Percentiles rank a stretch among this genome's conserved stretches.
These are phyloP conservation scores for Elsinoe fawcettii DNA, from an alignment of 2,329 filamentous ascomycete genomes.

Conservation along the genomic window DNA sequence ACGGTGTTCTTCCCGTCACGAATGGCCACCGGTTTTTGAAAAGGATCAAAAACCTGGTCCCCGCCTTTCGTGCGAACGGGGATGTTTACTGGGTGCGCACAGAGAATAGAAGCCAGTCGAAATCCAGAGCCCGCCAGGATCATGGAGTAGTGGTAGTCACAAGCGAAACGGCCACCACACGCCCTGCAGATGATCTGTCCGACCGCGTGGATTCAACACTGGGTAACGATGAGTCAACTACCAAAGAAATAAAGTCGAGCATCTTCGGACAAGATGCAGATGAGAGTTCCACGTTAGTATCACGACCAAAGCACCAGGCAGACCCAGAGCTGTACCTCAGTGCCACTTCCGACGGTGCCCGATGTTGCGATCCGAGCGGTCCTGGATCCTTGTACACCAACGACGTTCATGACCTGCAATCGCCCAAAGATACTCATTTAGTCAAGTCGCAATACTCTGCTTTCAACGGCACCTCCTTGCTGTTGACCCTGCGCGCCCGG, in stretches of 20 bases:
- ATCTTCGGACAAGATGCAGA: neutral
- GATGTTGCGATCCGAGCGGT: slow-evolving; percentile 37
- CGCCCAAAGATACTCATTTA: slow-evolving; percentile 45
- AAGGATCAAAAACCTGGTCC: slow-evolving; percentile 57
- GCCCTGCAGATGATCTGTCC: slow-evolving; percentile 11
- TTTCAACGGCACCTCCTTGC: slow-evolving; percentile 64
- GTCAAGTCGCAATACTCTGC: slow-evolving; percentile 82
- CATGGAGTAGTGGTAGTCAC: slow-evolving; percentile 4
- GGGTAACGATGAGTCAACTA: slow-evolving; percentile 1
- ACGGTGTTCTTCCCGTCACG: slow-evolving; percentile 59
- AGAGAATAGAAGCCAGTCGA: slow-evolving; percentile 45
- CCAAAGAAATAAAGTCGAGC: neutral
- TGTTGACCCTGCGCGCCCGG: slow-evolving; percentile 71
- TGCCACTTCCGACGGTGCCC: slow-evolving; percentile 30
- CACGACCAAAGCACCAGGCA: neutral
- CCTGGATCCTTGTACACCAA: slow-evolving; percentile 41
- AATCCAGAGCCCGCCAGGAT: slow-evolving; percentile 45
- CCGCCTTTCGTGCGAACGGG: slow-evolving; percentile 63
- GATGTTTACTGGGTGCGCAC: slow-evolving; percentile 81
- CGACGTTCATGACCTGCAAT: slow-evolving; percentile 43
- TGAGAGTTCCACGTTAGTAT: neutral
- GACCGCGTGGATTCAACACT: slow-evolving; percentile 7
- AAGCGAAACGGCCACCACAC: neutral
- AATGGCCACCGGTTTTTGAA: slow-evolving; percentile 59
- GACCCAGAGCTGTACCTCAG: slow-evolving; percentile 42